Base-by-base conservation (phyloP, 225 moss, liverwort and hornwort species). In the Climacium dendroides region DNA sequence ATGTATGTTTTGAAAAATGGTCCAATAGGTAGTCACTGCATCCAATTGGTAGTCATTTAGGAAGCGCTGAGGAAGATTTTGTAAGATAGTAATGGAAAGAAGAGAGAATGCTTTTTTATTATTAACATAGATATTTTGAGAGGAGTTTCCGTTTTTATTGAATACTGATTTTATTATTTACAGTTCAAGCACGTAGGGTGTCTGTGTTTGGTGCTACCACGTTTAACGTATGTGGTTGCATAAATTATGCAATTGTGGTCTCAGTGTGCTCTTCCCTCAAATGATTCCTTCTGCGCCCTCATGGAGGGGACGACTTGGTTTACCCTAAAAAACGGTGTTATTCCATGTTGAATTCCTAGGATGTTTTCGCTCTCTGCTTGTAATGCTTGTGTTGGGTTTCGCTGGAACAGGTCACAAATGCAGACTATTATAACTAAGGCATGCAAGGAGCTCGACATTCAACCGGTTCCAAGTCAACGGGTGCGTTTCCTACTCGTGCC, bases 351-450 rank as follows among this genome's bases (percentile, higher is more conserved):
- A 37, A 12, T 78, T 78, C 7, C 58, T 35, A 74, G 47, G 13
- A 58, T 59, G 24, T 43, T 83, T 52, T 79, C 6, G 28, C 39
- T 81, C 24, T 37, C 58, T 83, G 61, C 19, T 81, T 62, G 25
- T 60, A 67, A 80, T 87, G 18, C 67, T 85, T 86, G 69, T 83
- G 83, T 55, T 76, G 82, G 87, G 81, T 64, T 76, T 83, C 74
- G 53, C 78, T 75, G 48, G 88, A 80, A 87, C 95, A 98, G 98
- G 80, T 98, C 98, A 74, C 98, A 98, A 91, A 98, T 98, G 98
- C 98, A 98, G 88, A 97, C 96, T 26, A 96, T 98, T 67, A 98
- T 98, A 48, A 90, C 95, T 24, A 98, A 98, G 91, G 98, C 98
- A 47, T 97, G 98, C 89, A 91, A 93, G 85, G 98, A 98, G 89